Evolutionary conservation across 805 yeast genomes (phyloP).

Genomic region (Starmerella floricola): DNA sequence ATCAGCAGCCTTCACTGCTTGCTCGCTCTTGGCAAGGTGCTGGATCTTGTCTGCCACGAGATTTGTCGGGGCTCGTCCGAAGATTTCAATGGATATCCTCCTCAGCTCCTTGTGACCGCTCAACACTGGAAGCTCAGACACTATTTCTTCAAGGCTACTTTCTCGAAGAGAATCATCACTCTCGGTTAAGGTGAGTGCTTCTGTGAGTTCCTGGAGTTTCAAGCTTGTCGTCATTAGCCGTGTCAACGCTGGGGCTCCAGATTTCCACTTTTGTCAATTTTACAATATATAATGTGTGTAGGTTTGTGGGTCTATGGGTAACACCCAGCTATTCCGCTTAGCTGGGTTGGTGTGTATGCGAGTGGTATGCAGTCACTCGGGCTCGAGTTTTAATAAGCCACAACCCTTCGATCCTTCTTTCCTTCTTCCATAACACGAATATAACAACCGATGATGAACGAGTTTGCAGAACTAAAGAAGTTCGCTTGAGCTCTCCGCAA

Average conservation of each 20-base stretch:
- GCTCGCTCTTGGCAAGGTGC: not conserved
- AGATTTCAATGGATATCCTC: not conserved
- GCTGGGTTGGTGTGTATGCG: too few species aligned
- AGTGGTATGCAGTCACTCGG: too few species aligned
- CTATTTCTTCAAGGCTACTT: not conserved
- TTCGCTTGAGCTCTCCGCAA: conserved; percentile 9
- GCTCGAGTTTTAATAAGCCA: conserved; percentile 6
- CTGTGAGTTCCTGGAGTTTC: not conserved
- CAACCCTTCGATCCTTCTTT: not conserved
- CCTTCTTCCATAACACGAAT: conserved; percentile 19
- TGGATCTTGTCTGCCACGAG: not conserved
- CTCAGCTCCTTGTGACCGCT: conserved; percentile 5
- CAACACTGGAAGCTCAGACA: not conserved
- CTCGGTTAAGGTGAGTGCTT: not conserved
- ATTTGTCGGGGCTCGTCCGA: not conserved
- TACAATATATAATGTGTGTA: too few species aligned
- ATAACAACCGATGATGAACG: conserved; percentile 24
- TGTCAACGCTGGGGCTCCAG: too few species aligned
- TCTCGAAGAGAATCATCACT: not conserved
- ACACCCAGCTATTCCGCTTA: too few species aligned
- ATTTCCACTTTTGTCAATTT: too few species aligned
- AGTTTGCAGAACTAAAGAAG: conserved; percentile 16
- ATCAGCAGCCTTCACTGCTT: conserved; percentile 2
- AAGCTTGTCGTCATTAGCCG: not conserved
- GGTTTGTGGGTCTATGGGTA: too few species aligned